Evolutionary conservation across 768 basidiomycete genomes (phyloP), one percentile per base, ranked within the genome.

Genomic region (Heimioporus sp.): DNA sequence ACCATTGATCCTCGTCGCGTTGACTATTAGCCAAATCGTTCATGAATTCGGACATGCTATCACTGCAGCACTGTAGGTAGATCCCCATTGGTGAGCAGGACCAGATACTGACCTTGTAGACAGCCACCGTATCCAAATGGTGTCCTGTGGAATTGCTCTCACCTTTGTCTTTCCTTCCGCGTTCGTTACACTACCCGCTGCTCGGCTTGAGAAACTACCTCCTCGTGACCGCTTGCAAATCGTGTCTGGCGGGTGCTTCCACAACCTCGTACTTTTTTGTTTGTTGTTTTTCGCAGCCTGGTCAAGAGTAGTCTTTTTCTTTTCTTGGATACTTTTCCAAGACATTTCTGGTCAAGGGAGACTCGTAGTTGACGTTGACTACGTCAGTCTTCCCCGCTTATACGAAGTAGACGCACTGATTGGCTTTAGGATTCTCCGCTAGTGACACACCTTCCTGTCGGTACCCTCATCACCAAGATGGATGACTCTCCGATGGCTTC

Each of bases 21-120:
- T 93, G 15, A 74, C 85, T 42, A 20, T 80, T 10, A 78, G 79
- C 48, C 91, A 92, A 66, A 58, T 85, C n/a, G 64, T 88, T 17
- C 92, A 94, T 57, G 92, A 95, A 70, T 66, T 80, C 0, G 92
- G 92, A 7, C 92, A 95, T 66, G 87, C 85, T 12, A 61, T 92
- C 40, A 73, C 83, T 10, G 92, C 86, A 12, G 86, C 90, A 17
- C 62, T 86, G 88, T 92, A 67, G 63, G 87, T 69, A 19, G 39
- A 19, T 15, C 4, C 10, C 10, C 6, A 16, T 7, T 36, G 5
- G 43, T n/a, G 1, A 4, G 38, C 10, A 45, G 6, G 24, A 24
- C 9, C 4, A 13, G 30, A 15, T 21, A 32, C 38, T 64, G 28
- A 65, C 30, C 2, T n/a, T 13, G 1, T 34, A 31, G 16, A 37